A percentile compares a stretch with the other conserved stretches of the same genome.
These are phyloP conservation scores for Marasmius tenuissimus DNA, from an alignment of 1,284 basidiomycete species.

Conservation along the genomic window DNA sequence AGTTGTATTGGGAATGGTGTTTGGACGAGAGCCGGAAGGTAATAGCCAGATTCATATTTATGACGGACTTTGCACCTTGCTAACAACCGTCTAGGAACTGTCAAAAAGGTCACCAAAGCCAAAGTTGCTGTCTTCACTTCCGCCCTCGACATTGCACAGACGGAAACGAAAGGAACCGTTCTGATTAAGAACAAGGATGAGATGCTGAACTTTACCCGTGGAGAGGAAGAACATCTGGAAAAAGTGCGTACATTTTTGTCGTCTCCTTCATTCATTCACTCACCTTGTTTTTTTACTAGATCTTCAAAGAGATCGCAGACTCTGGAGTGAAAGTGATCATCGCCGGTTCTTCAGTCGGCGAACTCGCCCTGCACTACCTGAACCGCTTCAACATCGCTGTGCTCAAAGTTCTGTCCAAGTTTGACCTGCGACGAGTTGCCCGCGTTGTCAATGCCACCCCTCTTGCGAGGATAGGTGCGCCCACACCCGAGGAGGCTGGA, in stretches of 20 bases:
- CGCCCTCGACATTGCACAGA: constrained; percentile 91
- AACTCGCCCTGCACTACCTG: constrained; percentile 96
- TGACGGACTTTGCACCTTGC: background rate
- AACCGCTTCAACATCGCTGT: constrained; percentile 93
- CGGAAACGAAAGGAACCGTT: constrained; percentile 99
- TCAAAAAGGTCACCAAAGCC: constrained; percentile 81
- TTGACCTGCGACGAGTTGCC: constrained; percentile 92
- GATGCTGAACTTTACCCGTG: constrained; percentile 93
- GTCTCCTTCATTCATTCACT: background rate
- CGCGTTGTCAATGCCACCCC: constrained; percentile 96
- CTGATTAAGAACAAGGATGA: constrained; percentile 95
- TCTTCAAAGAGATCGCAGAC: constrained; percentile 96
- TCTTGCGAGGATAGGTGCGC: constrained; percentile 92
- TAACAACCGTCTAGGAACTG: constrained; percentile 47
- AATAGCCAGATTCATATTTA: constrained; percentile 11
- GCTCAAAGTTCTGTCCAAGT: constrained; percentile 97
- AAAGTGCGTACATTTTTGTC: constrained; percentile 53
- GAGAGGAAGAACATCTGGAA: constrained; percentile 95
- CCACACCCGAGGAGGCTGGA: constrained; percentile 95
- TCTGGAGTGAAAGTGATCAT: constrained; percentile 94
- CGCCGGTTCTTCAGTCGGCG: constrained; percentile 90
- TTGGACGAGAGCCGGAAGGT: constrained; percentile 95
- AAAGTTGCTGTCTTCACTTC: constrained; percentile 96
- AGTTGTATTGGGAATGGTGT: constrained; percentile 98
- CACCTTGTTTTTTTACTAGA: constrained; percentile 43